These are phyloP conservation scores for Cryphonectria japonica DNA, from an alignment of 2,329 filamentous ascomycete species.

Conservation along the genomic window DNA sequence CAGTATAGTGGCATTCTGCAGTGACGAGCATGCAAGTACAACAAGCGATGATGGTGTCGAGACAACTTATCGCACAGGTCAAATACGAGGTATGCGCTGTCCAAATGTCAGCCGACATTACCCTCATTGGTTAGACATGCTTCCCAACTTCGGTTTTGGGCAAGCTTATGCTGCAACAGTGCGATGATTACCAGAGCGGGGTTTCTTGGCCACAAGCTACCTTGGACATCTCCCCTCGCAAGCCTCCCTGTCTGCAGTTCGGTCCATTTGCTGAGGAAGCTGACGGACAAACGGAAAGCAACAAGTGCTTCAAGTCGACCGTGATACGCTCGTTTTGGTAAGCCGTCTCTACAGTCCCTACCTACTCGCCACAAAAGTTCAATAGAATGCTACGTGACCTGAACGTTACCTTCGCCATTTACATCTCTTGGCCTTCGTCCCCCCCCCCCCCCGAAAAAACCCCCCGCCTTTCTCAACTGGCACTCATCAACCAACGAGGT, in stretches of 20 bases:
- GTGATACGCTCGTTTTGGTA: background rate
- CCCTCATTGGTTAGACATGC: conserved; percentile 24
- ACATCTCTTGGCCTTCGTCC: background rate
- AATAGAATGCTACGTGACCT: conserved; percentile 2
- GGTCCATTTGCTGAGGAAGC: background rate
- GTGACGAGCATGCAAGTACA: background rate
- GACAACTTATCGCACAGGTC: conserved; percentile 21
- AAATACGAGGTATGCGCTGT: conserved; percentile 25
- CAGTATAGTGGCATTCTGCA: background rate
- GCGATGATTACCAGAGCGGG: conserved; percentile 21
- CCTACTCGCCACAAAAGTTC: background rate
- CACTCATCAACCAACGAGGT: background rate
- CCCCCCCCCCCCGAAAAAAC: background rate
- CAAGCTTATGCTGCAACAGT: conserved; percentile 19
- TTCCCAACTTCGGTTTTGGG: conserved; percentile 19
- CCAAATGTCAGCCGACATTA: conserved; percentile 20
- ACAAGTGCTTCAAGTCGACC: background rate
- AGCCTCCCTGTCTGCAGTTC: background rate
- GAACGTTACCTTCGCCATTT: conserved; percentile 14
- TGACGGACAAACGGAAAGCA: background rate
- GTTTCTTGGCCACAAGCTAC: conserved; percentile 10
- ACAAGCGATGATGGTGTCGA: conserved; percentile 22
- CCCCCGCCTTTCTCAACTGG: background rate
- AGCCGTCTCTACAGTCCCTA: background rate
- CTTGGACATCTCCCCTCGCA: background rate